Evolutionary conservation across 805 yeast species (phyloP).

Genomic region (Cyberlindnera mrakii): DNA sequence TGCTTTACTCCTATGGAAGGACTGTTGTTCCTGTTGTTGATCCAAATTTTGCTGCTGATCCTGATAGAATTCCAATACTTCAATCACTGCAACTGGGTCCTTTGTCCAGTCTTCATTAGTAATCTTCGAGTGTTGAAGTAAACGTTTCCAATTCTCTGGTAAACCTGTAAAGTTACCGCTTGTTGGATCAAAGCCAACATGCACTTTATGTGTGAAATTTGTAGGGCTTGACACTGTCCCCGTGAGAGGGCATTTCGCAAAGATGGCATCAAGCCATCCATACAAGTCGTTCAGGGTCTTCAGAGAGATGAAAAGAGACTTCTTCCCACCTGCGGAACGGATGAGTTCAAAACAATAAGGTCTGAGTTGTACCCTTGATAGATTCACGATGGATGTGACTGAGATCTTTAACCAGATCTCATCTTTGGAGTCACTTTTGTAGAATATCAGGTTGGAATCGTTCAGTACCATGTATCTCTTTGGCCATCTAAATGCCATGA

Average conservation of each 20-base stretch:
- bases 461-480: slow-evolving; percentile 75
- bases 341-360: slow-evolving; percentile 80
- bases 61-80: slow-evolving; percentile 76
- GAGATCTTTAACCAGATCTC: slow-evolving; percentile 50
- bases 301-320: slow-evolving; percentile 67
- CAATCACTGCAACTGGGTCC: slow-evolving; percentile 93
- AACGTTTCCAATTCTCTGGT: slow-evolving; percentile 89
- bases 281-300: slow-evolving; percentile 75
- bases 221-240: slow-evolving; percentile 83
- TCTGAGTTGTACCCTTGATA: slow-evolving; percentile 63
- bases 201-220: slow-evolving; percentile 90
- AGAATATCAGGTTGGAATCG: slow-evolving; percentile 70
- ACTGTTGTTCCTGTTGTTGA: slow-evolving; percentile 1
- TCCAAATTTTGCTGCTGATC: slow-evolving; percentile 26
- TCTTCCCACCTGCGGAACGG: slow-evolving; percentile 31
- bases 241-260: slow-evolving; percentile 62
- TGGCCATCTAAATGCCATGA: slow-evolving; percentile 88
- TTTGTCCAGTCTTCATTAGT: slow-evolving; percentile 87
- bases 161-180: slow-evolving; percentile 86
- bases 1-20: slow-evolving; percentile 15
- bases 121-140: slow-evolving; percentile 80
- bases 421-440: slow-evolving; percentile 53
- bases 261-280: slow-evolving; percentile 87
- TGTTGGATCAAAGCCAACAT: slow-evolving; percentile 80
- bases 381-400: slow-evolving; percentile 51